phyloP scores from a whole-genome alignment of 441 rosid genomes.

The Gossypium davidsonii region DNA sequence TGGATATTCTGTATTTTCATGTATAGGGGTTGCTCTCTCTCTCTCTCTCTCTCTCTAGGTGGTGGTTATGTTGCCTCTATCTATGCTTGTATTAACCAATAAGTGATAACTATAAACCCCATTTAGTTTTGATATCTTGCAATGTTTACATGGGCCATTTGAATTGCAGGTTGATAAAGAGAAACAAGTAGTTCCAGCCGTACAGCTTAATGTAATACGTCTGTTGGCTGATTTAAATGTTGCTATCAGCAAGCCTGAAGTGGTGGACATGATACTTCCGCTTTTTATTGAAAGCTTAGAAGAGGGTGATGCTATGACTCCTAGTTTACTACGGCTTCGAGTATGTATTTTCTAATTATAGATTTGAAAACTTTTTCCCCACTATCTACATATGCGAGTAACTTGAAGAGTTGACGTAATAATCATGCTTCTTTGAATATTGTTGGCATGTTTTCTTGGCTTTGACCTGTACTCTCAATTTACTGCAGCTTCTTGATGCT shows the following conservation, averaged over 20 bases:
- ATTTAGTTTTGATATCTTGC: background rate
- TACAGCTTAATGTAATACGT: conserved; percentile 80
- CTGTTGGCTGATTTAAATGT: conserved; percentile 90
- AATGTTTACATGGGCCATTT: background rate
- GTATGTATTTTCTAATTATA: conserved; percentile 40
- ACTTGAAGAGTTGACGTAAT: conserved; percentile 10
- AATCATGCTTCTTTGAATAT: conserved; percentile 16
- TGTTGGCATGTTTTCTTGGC: conserved; percentile 23
- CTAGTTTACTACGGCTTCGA: conserved; percentile 80
- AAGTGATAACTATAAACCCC: background rate
- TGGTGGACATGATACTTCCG: conserved; percentile 94
- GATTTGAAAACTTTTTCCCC: conserved; percentile 3
- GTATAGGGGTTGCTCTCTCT: background rate
- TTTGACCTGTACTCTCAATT: conserved; percentile 14
- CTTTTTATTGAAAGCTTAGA: conserved; percentile 93
- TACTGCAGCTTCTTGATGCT: conserved; percentile 93
- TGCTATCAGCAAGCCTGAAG: conserved; percentile 81
- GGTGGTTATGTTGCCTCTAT: background rate
- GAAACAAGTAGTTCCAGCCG: conserved; percentile 61
- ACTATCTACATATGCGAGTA: conserved; percentile 8
- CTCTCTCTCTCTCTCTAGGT: background rate
- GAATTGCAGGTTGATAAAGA: conserved; percentile 71
- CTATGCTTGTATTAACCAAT: background rate
- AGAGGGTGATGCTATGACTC: conserved; percentile 94
- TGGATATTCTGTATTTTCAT: conserved; percentile 5